phyloP scores from a whole-genome alignment of 2,329 filamentous ascomycete species.

The Calonectria pteridis region DNA sequence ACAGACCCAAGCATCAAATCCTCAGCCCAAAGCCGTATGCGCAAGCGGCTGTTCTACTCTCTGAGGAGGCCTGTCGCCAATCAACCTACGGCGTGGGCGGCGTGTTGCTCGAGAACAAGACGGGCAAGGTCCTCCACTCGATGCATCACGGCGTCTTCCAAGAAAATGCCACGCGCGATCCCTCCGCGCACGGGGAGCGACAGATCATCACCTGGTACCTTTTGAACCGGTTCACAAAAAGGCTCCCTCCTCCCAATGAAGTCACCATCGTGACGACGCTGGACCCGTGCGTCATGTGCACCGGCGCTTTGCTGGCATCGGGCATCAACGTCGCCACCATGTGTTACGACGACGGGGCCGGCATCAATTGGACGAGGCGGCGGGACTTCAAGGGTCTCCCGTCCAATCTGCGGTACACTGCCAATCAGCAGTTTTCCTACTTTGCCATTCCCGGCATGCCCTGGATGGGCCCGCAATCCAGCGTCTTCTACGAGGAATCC shows the following conservation, averaged over 20 bases:
- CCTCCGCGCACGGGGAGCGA: neutral
- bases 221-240: neutral
- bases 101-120: neutral
- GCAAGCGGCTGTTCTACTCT: neutral
- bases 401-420: neutral
- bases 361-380: conserved; percentile 2
- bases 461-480: neutral
- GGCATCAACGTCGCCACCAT: neutral
- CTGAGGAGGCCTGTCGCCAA: neutral
- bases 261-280: neutral
- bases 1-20: neutral
- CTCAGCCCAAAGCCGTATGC: neutral
- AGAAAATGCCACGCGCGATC: neutral
- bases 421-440: neutral
- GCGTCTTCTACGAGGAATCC: neutral
- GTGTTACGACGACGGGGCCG: neutral
- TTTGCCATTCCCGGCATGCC: conserved; percentile 1
- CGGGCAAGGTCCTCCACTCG: neutral
- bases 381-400: neutral
- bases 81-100: neutral
- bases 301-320: neutral
- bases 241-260: neutral
- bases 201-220: neutral
- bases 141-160: neutral
- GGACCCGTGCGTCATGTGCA: neutral